Percentiles rank a stretch among this genome's conserved stretches.
These are phyloP conservation scores for Sarcomyxa edulis DNA, from an alignment of 768 basidiomycete genomes.

Conservation along the genomic window DNA sequence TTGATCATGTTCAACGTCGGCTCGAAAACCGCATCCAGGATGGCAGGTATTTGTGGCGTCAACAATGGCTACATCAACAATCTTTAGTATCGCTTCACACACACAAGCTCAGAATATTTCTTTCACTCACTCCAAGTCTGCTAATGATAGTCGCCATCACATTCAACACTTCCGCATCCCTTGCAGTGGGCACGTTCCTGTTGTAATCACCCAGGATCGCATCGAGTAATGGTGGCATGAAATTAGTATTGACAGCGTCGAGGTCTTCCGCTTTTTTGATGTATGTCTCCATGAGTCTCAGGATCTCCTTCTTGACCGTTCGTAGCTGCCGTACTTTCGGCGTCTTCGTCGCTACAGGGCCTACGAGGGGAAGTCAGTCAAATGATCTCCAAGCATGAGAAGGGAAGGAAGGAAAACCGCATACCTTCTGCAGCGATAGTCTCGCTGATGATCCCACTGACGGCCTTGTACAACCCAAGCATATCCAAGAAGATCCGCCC, in stretches of 20 bases:
- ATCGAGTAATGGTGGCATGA: conserved; percentile 93
- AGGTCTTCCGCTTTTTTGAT: conserved; percentile 96
- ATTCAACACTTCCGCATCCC: conserved; percentile 96
- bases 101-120: conserved; percentile 1
- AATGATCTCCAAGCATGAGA: background rate
- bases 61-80: conserved; percentile 59
- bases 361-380: conserved; percentile 30
- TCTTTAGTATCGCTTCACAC: conserved; percentile 8
- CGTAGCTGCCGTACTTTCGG: conserved; percentile 92
- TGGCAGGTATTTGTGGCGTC: conserved; percentile 90
- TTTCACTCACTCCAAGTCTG: conserved; percentile 77
- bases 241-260: conserved; percentile 84
- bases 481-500: conserved; percentile 96
- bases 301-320: conserved; percentile 97
- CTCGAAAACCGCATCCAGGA: conserved; percentile 96
- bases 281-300: conserved; percentile 97
- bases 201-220: conserved; percentile 98
- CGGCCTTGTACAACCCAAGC: conserved; percentile 96
- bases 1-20: conserved; percentile 98
- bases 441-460: conserved; percentile 93
- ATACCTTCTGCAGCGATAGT: conserved; percentile 82
- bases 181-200: conserved; percentile 86
- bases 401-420: too few relatives aligned
- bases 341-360: conserved; percentile 90
- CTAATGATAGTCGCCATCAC: conserved; percentile 93